A percentile compares a stretch with the other conserved stretches of the same genome.
phyloP scores from a whole-genome alignment of 2,329 filamentous ascomycete species.

The Paecilomyces fulvus region DNA sequence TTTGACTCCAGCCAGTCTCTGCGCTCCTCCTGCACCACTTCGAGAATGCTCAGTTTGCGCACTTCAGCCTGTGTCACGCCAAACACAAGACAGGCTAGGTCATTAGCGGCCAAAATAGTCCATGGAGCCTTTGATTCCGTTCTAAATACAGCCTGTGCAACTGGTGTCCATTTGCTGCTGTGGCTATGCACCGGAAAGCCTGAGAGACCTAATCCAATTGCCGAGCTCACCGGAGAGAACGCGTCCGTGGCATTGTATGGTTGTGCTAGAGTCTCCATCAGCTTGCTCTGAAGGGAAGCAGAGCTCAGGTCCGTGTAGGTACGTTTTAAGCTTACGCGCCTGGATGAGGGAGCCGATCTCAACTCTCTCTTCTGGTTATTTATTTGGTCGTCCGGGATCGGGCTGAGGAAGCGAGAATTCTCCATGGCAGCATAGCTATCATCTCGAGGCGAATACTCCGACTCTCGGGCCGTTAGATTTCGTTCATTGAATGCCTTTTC shows the following conservation, averaged over 20 bases:
- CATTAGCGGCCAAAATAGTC: slow-evolving; percentile 94
- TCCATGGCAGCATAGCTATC: slow-evolving; percentile 10
- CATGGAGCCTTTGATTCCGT: slow-evolving; percentile 86
- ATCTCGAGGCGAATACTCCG: neutral
- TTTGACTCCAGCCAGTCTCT: slow-evolving; percentile 85
- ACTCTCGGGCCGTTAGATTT: slow-evolving; percentile 3
- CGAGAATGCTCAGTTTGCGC: slow-evolving; percentile 85
- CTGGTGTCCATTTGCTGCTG: slow-evolving; percentile 80
- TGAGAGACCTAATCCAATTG: slow-evolving; percentile 30
- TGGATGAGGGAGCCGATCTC: slow-evolving; percentile 43
- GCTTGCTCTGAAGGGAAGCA: slow-evolving; percentile 67
- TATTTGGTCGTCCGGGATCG: slow-evolving; percentile 23
- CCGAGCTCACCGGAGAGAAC: slow-evolving; percentile 28
- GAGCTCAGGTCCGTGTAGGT: slow-evolving; percentile 79
- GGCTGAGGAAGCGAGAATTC: slow-evolving; percentile 19
- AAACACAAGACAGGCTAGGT: slow-evolving; percentile 93
- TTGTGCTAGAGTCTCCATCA: slow-evolving; percentile 76
- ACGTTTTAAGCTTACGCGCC: slow-evolving; percentile 66
- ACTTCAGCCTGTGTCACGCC: slow-evolving; percentile 97
- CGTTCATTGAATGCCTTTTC: slow-evolving; percentile 64
- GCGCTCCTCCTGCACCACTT: slow-evolving; percentile 85
- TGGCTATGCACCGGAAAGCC: slow-evolving; percentile 67
- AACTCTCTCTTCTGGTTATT: slow-evolving; percentile 22
- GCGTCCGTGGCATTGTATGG: slow-evolving; percentile 59
- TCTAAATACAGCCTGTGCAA: slow-evolving; percentile 93